Base-by-base conservation (phyloP, 768 basidiomycete genomes). In the Agaricus blazei region DNA sequence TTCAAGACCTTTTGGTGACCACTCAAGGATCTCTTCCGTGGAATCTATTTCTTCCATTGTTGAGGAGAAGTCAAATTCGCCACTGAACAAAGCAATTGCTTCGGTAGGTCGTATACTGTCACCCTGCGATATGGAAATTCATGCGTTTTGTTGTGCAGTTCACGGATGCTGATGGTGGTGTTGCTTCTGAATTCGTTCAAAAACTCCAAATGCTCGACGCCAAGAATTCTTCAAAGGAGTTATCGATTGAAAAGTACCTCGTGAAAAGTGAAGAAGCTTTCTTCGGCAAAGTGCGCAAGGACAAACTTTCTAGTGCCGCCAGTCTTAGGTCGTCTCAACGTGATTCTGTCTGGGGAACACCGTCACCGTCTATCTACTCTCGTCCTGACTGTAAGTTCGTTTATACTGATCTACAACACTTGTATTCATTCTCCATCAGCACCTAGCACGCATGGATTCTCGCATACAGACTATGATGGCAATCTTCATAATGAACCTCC, bases 11-110 rank as follows among this genome's bases (percentile, higher is more conserved):
- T 95, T 96, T 69, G 90, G 90, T 51, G 62, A 74, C 9, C 90
- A 93, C 66, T 92, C 89, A 41, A 80, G 93, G 4, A 79, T 82
- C 5, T 85, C 87, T 0, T 94, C 92, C 1, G 84, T 88, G n/a
- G 94, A 96, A 63, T 93, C 92, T 4, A 94, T 96, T 54, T 84
- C 89, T 12, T 88, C 90, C 3, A 93, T 96, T 51, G 87, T 93
- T 29, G 92, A 94, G 59, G 93, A 96, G 62, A 96, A 96, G 75
- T 75, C 78, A 1, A 88, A 88, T 59, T 93, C 94, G 24, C 93
- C 94, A 9, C 74, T 96, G 57, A 97, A 97, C 75, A 96, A 95
- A 71, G 92, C 93, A 9, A 91, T 93, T 63, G 87, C 87, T 51
- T 87, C 92, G 57, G 90, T 93, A 64, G 60, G 82, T 71, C 12